Evolutionary conservation across 2,329 filamentous ascomycete species (phyloP).

Genomic region (Xylariaceae sp.): DNA sequence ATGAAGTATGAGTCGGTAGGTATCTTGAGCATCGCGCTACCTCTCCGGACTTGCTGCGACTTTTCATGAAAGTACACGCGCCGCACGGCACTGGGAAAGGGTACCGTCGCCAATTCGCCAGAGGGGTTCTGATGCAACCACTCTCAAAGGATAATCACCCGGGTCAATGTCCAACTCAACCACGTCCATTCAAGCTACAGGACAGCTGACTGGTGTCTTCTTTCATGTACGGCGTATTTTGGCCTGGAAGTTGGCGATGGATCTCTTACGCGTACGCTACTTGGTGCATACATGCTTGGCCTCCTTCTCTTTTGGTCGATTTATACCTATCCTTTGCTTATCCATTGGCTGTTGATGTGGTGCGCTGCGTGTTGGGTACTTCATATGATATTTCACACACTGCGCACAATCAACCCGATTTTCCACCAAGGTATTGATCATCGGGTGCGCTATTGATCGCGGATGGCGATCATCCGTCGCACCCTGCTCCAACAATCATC

Average conservation of each 20-base stretch:
- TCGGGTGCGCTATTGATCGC: not conserved
- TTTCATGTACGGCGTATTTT: not conserved
- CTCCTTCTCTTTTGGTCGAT: slow-evolving; percentile 21
- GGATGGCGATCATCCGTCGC: slow-evolving; percentile 16
- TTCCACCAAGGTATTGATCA: too few species aligned
- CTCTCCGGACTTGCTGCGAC: too few species aligned
- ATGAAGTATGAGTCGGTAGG: too few species aligned
- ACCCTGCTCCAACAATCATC: slow-evolving; percentile 1
- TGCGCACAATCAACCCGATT: not conserved
- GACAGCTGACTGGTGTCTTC: not conserved
- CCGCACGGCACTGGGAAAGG: not conserved
- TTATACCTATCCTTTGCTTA: slow-evolving; percentile 16
- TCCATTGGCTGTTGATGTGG: slow-evolving; percentile 17
- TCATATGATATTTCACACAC: slow-evolving; percentile 6
- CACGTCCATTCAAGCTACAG: not conserved
- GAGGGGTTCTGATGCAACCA: not conserved
- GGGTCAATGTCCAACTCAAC: not conserved
- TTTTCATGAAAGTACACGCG: too few species aligned
- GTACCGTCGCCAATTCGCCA: not conserved
- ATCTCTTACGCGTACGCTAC: not conserved
- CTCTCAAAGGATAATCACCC: not conserved
- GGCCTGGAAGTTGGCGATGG: slow-evolving; percentile 5
- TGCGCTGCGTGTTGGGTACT: slow-evolving; percentile 1
- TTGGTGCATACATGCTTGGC: slow-evolving; percentile 6
- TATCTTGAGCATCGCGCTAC: too few species aligned